Percentiles rank a stretch among this genome's conserved stretches.
Evolutionary conservation across 2,329 filamentous ascomycete genomes (phyloP).

Genomic region (Trichoderma brevicompactum): DNA sequence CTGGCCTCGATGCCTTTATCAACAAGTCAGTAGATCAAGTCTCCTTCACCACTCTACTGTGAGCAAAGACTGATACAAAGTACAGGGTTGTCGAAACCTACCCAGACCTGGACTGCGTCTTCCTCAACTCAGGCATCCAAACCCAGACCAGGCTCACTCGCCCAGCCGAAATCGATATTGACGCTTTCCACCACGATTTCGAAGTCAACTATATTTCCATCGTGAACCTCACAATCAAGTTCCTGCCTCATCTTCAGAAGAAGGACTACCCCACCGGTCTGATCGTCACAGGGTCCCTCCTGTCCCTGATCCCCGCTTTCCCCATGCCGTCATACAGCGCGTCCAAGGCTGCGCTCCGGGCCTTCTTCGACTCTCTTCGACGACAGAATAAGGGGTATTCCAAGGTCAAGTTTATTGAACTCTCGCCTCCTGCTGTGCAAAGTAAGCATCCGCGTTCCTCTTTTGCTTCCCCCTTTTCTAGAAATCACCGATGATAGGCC

Average conservation of each 20-base stretch:
- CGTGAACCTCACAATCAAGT: constrained; percentile 34
- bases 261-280: constrained; percentile 29
- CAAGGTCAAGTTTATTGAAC: constrained; percentile 32
- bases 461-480: neutral
- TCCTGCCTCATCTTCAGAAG: constrained; percentile 30
- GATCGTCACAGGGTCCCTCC: constrained; percentile 33
- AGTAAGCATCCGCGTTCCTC: constrained; percentile 13
- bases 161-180: constrained; percentile 36
- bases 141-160: constrained; percentile 38
- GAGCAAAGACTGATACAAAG: neutral
- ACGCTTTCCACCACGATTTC: constrained; percentile 34
- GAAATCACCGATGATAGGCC: neutral
- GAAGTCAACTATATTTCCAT: constrained; percentile 33
- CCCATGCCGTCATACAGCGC: constrained; percentile 32
- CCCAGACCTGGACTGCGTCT: constrained; percentile 58
- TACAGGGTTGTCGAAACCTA: constrained; percentile 37
- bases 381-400: constrained; percentile 30
- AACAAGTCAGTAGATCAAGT: constrained; percentile 15
- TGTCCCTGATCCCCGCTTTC: constrained; percentile 31
- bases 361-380: constrained; percentile 33
- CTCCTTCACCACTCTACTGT: neutral
- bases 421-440: constrained; percentile 34
- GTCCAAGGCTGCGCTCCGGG: constrained; percentile 34
- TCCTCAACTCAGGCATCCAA: constrained; percentile 63
- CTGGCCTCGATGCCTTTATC: constrained; percentile 39